Percentiles rank a stretch among this genome's conserved stretches.
Evolutionary conservation across 2,329 filamentous ascomycete genomes (phyloP).

Genomic region (Delphinella strobiligena): DNA sequence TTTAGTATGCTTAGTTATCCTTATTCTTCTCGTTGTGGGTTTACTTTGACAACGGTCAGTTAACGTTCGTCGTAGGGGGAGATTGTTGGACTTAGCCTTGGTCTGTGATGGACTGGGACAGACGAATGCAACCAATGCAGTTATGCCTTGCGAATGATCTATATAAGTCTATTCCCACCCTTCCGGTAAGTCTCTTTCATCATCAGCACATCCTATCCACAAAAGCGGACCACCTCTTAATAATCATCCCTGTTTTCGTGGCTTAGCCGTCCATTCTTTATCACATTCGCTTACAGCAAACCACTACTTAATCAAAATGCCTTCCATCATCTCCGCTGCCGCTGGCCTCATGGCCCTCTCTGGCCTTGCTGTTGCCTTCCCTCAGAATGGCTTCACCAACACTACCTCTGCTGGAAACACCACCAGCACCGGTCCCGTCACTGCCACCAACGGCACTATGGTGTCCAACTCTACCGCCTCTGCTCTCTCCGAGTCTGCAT

Average conservation of each 20-base stretch:
- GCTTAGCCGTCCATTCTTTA: not conserved
- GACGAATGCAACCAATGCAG: no score
- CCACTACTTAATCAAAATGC: constrained; percentile 8
- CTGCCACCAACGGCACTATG: not conserved
- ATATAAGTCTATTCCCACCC: not conserved
- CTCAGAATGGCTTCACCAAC: constrained; percentile 7
- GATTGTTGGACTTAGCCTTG: not conserved
- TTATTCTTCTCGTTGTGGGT: not conserved
- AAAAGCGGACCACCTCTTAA: no score
- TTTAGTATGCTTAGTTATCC: not conserved
- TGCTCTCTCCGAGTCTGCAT: constrained; percentile 4
- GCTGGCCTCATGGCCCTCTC: constrained; percentile 4
- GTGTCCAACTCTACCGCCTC: constrained; percentile 1
- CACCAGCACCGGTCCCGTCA: constrained; percentile 1
- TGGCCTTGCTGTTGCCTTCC: constrained; percentile 6
- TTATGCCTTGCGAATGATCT: no score
- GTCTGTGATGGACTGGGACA: not conserved
- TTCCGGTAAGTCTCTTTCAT: not conserved
- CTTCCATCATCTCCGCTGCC: constrained; percentile 7
- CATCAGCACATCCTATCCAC: no score
- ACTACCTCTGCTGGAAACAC: constrained; percentile 1
- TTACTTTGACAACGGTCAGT: not conserved
- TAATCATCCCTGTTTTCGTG: not conserved
- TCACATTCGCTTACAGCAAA: constrained; percentile 7
- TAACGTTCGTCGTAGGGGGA: not conserved